phyloP scores from a whole-genome alignment of 129 eudicot genomes.

The Pulicaria dysenterica region DNA sequence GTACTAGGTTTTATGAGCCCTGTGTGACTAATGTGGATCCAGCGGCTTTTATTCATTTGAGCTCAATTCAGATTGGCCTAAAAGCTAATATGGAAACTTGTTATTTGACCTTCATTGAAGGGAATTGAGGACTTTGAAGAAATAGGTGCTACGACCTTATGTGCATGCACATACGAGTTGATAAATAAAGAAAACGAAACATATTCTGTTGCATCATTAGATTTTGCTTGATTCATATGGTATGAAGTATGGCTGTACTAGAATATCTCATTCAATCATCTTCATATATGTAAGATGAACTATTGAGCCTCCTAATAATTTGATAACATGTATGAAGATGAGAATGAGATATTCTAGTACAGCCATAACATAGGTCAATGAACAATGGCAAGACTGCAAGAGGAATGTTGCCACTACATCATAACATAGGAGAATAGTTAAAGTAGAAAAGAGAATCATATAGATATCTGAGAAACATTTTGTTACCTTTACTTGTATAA shows the following conservation, averaged over 20 bases:
- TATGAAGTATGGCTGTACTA: conserved; percentile 7
- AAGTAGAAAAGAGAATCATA: conserved; percentile 10
- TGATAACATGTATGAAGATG: not conserved
- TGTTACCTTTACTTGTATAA: conserved; percentile 6
- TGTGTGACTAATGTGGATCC: too few species aligned
- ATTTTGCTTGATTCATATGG: not conserved
- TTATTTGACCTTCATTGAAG: conserved; percentile 6
- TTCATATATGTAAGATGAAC: conserved; percentile 11
- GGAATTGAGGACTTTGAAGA: not conserved
- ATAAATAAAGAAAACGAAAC: conserved; percentile 1
- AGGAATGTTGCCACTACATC: not conserved
- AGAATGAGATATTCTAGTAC: too few species aligned
- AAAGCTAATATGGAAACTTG: too few species aligned
- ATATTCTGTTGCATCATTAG: conserved; percentile 4
- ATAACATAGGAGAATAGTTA: not conserved
- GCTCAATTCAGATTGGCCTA: too few species aligned
- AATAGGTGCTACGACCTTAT: not conserved
- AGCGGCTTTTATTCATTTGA: too few species aligned
- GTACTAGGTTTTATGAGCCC: not conserved
- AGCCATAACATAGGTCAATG: too few species aligned
- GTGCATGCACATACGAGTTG: conserved; percentile 13
- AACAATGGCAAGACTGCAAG: not conserved
- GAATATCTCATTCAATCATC: not conserved
- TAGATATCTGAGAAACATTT: not conserved
- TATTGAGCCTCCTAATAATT: conserved; percentile 18